These are phyloP conservation scores for Malassezia globosa DNA, from an alignment of 1,284 basidiomycete genomes.

Conservation along the genomic window DNA sequence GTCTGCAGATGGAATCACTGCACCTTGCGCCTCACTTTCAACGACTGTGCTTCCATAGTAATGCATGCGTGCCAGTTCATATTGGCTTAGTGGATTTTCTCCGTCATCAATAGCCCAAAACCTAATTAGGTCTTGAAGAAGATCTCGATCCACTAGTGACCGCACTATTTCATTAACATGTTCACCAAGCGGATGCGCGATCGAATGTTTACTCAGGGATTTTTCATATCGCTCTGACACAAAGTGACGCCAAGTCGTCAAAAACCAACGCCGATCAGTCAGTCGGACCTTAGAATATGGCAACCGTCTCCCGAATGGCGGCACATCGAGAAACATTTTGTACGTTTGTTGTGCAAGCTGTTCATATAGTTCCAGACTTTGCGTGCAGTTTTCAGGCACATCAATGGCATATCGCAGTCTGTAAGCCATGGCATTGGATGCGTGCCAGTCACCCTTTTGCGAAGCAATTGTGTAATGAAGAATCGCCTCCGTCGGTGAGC, in stretches of 20 bases:
- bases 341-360: constrained; percentile 50
- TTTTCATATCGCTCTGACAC: not conserved
- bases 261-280: constrained; percentile 58
- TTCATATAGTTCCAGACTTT: constrained; percentile 34
- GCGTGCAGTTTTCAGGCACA: constrained; percentile 55
- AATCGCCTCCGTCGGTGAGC: constrained; percentile 54
- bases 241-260: not conserved
- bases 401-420: constrained; percentile 93
- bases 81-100: not conserved
- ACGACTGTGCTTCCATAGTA: constrained; percentile 41
- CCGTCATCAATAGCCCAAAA: not conserved
- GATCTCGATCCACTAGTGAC: not conserved
- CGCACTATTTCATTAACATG: too few species aligned
- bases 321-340: constrained; percentile 64
- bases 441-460: constrained; percentile 68
- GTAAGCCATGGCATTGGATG: constrained; percentile 85
- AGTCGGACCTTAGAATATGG: constrained; percentile 70
- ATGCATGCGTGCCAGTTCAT: not conserved
- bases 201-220: not conserved
- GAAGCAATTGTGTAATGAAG: constrained; percentile 88
- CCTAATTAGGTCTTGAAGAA: too few species aligned
- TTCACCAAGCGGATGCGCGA: not conserved
- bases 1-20: constrained; percentile 22
- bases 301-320: constrained; percentile 77
- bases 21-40: constrained; percentile 31